These are phyloP conservation scores for Phytophthora pini DNA, from an alignment of 352 stramenopile genomes.

Conservation along the genomic window DNA sequence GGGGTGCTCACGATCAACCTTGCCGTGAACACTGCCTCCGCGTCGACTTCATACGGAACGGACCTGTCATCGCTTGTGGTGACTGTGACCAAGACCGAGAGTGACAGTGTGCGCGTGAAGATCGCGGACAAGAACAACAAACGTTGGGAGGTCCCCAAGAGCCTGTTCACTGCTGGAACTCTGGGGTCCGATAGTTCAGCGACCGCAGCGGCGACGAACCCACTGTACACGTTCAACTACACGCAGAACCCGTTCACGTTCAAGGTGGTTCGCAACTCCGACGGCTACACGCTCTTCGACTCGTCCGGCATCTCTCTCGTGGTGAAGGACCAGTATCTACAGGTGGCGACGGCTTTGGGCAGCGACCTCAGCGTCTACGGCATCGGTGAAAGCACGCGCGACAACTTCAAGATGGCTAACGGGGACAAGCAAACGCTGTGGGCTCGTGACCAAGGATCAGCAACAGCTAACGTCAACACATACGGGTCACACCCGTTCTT, in stretches of 20 bases:
- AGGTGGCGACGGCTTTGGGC: constrained; percentile 35
- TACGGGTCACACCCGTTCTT: constrained; percentile 75
- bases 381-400: constrained; percentile 48
- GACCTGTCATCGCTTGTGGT: constrained; percentile 52
- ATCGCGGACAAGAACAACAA: constrained; percentile 61
- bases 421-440: constrained; percentile 65
- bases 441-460: constrained; percentile 47
- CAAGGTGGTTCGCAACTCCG: constrained; percentile 43
- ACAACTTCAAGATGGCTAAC: constrained; percentile 44
- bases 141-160: constrained; percentile 56
- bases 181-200: constrained; percentile 19
- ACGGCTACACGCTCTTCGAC: constrained; percentile 51
- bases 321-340: constrained; percentile 53
- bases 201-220: constrained; percentile 4
- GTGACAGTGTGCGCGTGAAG: constrained; percentile 54
- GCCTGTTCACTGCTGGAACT: constrained; percentile 42
- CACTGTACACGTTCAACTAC: constrained; percentile 45
- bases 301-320: constrained; percentile 46
- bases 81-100: constrained; percentile 43
- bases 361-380: constrained; percentile 45
- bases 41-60: constrained; percentile 33
- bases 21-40: constrained; percentile 33
- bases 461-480: constrained; percentile 47
- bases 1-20: constrained; percentile 48
- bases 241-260: constrained; percentile 53